Evolutionary conservation across 2,329 filamentous ascomycete species (phyloP).

Genomic region (Aspergillus pseudoviridinutans): DNA sequence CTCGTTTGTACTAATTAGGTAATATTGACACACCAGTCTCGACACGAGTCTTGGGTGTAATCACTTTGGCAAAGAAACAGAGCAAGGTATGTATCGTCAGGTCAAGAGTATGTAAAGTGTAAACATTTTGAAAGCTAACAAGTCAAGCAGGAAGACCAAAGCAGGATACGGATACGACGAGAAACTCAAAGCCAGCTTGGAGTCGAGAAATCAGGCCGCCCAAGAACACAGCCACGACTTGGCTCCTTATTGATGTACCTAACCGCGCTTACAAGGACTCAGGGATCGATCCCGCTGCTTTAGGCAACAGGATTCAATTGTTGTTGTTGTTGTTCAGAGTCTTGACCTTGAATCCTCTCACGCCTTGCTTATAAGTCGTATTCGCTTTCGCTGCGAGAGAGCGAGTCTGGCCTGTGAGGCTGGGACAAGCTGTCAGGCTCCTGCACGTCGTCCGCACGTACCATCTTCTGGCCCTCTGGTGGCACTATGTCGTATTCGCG

Average conservation of each 20-base stretch:
- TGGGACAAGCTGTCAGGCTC: background rate
- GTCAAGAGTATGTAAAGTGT: too few relatives aligned
- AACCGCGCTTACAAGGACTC: background rate
- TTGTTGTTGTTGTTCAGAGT: background rate
- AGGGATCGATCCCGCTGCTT: background rate
- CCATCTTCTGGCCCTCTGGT: background rate
- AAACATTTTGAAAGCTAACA: too few relatives aligned
- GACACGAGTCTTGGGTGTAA: too few relatives aligned
- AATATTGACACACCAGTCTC: too few relatives aligned
- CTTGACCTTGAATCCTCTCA: background rate
- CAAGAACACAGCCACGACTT: background rate
- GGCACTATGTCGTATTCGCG: too few relatives aligned
- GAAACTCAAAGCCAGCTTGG: background rate
- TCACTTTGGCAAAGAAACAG: too few relatives aligned
- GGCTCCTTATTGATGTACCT: background rate
- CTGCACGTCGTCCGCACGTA: background rate
- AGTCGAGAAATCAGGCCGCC: background rate
- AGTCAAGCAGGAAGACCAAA: too few relatives aligned
- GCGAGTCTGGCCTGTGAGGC: background rate
- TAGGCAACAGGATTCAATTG: background rate
- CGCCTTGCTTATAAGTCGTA: background rate
- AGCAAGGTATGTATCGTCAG: too few relatives aligned
- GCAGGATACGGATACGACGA: background rate
- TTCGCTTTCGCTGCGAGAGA: background rate
- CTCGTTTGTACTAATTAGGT: too few relatives aligned